phyloP scores from a whole-genome alignment of 1,284 basidiomycete genomes.

The Fistulina hepatica region DNA sequence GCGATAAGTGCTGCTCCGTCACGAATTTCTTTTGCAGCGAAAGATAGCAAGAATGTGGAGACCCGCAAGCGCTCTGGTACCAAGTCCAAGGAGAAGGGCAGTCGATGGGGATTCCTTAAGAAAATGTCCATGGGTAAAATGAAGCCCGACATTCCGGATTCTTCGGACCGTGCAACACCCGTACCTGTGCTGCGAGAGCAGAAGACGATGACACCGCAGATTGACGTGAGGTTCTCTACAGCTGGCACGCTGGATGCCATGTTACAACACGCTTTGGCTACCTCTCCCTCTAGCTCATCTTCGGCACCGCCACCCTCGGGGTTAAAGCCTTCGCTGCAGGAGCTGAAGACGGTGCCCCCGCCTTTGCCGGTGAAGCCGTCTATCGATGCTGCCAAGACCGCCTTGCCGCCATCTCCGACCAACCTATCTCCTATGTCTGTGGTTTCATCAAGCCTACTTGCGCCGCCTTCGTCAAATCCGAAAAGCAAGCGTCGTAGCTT shows the following conservation, averaged over 20 bases:
- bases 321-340: constrained; percentile 18
- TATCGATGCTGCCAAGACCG: constrained; percentile 12
- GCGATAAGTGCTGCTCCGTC: constrained; percentile 23
- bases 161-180: constrained; percentile 18
- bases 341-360: constrained; percentile 17
- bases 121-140: constrained; percentile 95
- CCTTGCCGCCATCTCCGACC: constrained; percentile 14
- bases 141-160: constrained; percentile 42
- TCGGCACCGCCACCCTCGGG: constrained; percentile 21
- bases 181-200: too few species aligned
- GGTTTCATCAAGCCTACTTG: constrained; percentile 37
- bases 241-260: constrained; percentile 42
- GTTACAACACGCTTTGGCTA: constrained; percentile 20
- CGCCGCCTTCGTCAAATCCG: constrained; percentile 33
- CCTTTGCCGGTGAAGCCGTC: constrained; percentile 15
- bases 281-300: constrained; percentile 20
- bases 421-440: constrained; percentile 10
- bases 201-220: constrained; percentile 46
- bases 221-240: constrained; percentile 61
- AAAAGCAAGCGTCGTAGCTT: constrained; percentile 75
- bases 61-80: too few species aligned
- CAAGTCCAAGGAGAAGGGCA: constrained; percentile 52
- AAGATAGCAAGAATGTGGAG: constrained; percentile 31
- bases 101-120: constrained; percentile 87
- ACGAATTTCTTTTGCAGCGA: too few species aligned